These are phyloP conservation scores for Sporothrix globosa DNA, from an alignment of 2,329 filamentous ascomycete species.

Conservation along the genomic window DNA sequence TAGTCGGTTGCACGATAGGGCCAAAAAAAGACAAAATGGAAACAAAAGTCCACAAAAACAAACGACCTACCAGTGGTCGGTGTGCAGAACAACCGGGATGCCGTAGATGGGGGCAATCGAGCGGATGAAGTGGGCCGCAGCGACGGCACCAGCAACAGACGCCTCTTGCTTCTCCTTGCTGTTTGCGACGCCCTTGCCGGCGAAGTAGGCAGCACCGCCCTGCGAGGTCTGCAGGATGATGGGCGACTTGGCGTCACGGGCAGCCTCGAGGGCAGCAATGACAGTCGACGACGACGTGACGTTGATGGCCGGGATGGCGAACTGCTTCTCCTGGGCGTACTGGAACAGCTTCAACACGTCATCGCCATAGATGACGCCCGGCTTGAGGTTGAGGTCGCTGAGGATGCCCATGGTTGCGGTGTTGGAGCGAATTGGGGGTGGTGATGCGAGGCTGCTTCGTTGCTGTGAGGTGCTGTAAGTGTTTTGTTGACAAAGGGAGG, in stretches of 20 bases:
- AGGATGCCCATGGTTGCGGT: constrained; percentile 41
- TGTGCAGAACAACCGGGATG: constrained; percentile 90
- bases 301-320: constrained; percentile 89
- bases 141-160: constrained; percentile 84
- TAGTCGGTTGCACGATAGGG: neutral
- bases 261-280: constrained; percentile 75
- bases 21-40: neutral
- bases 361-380: constrained; percentile 59
- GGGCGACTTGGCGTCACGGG: constrained; percentile 85
- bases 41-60: neutral
- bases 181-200: constrained; percentile 86
- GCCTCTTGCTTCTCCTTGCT: constrained; percentile 83
- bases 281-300: constrained; percentile 82
- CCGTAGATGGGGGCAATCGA: constrained; percentile 84
- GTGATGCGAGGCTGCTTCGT: neutral
- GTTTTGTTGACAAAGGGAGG: constrained; percentile 30
- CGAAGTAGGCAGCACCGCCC: constrained; percentile 91
- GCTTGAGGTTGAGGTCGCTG: constrained; percentile 54
- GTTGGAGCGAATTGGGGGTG: neutral
- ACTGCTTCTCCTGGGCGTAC: constrained; percentile 84
- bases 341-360: constrained; percentile 72
- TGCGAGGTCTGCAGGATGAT: constrained; percentile 93
- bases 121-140: constrained; percentile 92
- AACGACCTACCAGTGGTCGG: constrained; percentile 68
- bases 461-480: neutral